Base-by-base conservation (phyloP, 805 yeast genomes). In the Starmerella floris region DNA sequence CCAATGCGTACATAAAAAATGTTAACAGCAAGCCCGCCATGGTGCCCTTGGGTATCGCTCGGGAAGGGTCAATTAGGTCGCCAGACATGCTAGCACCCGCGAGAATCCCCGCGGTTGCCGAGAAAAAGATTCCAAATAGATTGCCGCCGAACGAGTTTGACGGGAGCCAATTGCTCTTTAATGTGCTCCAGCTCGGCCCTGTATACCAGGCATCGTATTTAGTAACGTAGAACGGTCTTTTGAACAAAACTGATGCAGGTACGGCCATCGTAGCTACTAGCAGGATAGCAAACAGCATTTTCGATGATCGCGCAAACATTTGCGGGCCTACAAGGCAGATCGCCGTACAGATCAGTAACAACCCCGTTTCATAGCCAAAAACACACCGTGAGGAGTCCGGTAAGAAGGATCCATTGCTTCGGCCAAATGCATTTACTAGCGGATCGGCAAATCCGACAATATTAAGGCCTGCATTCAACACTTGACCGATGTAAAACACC, bases 81-180 rank as follows among this genome's bases (percentile, higher is more conserved):
- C 98, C 97, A 32, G 95, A 84, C 99, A 91, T 91, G 21, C 94
- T 82, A 2, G 98, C 96, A 16, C 99, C 99, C 2, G 98, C 97
- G 61, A 91, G 79, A 23, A 91, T 87, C 44, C 99, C 99, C 5
- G 97, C 95, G 0, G 98, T 88, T 1, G 98, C 95, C 10, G 98
- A 96, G 65, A 91, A 91, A 59, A 91, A 84, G 35, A 91, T 83
- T 3, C 97, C 97, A 70, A 91, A 91, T 50, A 93, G 62, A 57
- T 82, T 80, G 5, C 39, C 39, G 4, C 39, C 39, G n/a, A 36
- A 27, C n/a, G 39, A 36, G 16, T 17, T 13, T 4, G 16, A 20
- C 0, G 97, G 97, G 52, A 72, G 66, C 39, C 88, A 53, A 56
- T 91, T 91, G 2, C 66, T 74, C 4, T 56, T 60, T 17, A 83